These are phyloP conservation scores for Phytophthora pseudosyringae DNA, from an alignment of 352 stramenopile species.

Conservation along the genomic window DNA sequence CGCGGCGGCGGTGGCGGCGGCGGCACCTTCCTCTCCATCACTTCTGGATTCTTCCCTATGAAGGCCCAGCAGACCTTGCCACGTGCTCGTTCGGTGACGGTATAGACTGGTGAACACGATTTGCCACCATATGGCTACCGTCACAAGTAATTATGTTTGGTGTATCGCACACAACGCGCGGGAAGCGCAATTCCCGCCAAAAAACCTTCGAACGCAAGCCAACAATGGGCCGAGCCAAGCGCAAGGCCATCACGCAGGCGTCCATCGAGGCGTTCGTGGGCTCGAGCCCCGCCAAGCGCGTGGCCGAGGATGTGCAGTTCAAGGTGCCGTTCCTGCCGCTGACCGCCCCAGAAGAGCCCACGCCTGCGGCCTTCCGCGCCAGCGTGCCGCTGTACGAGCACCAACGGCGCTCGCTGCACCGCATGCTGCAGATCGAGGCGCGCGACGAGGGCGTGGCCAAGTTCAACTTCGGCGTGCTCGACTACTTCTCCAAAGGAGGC, in stretches of 20 bases:
- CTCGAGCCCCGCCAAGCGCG: constrained; percentile 27
- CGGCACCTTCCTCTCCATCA: constrained; percentile 40
- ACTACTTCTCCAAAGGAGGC: constrained; percentile 76
- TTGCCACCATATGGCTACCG: constrained; percentile 8
- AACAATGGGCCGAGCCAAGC: constrained; percentile 33
- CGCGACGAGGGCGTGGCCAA: constrained; percentile 63
- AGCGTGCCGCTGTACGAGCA: constrained; percentile 74
- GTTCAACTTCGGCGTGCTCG: constrained; percentile 81
- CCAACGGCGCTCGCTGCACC: constrained; percentile 83
- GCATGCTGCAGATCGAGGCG: constrained; percentile 85
- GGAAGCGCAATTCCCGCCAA: constrained; percentile 1
- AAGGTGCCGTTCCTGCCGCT: constrained; percentile 88
- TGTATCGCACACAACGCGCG: constrained; percentile 4
- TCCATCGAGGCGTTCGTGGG: constrained; percentile 68
- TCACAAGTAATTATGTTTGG: neutral
- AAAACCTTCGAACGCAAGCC: neutral
- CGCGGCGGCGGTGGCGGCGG: constrained; percentile 13
- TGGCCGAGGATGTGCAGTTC: constrained; percentile 74
- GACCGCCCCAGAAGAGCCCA: constrained; percentile 65
- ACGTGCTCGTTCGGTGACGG: constrained; percentile 30
- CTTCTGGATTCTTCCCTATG: constrained; percentile 15
- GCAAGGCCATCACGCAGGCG: constrained; percentile 45
- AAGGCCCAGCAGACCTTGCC: constrained; percentile 15
- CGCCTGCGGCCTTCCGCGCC: constrained; percentile 55
- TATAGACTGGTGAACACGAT: neutral